These are phyloP conservation scores for Fraxinus albicans DNA, from an alignment of 305 asterid species.

Conservation along the genomic window DNA sequence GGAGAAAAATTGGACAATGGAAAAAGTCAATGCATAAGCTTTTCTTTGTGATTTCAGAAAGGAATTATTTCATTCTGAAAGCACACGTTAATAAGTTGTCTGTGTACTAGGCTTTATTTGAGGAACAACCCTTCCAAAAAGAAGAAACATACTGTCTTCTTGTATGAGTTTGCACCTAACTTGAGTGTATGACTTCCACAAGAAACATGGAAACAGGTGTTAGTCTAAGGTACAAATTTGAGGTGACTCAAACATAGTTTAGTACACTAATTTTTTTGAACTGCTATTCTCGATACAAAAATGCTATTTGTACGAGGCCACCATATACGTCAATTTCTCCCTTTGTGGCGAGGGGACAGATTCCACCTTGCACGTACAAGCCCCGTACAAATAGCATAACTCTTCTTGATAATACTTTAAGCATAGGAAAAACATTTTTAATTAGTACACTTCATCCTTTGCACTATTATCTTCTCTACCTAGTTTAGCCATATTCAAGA, in stretches of 20 bases:
- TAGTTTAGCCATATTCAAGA: background rate
- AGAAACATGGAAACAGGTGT: background rate
- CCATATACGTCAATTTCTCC: no score
- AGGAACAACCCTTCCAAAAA: background rate
- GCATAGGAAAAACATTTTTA: background rate
- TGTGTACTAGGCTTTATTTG: background rate
- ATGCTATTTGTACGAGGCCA: no score
- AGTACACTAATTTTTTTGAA: background rate
- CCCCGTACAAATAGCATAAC: background rate
- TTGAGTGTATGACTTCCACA: background rate
- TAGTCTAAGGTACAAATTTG: background rate
- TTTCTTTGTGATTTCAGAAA: background rate
- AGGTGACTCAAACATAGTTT: background rate
- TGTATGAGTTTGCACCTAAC: background rate
- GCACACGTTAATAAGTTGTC: background rate
- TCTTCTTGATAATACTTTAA: background rate
- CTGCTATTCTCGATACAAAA: background rate
- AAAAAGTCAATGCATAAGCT: slow-evolving; percentile 57
- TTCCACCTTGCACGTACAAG: no score
- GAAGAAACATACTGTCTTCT: background rate
- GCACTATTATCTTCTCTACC: background rate
- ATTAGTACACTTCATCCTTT: background rate
- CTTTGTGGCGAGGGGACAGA: no score
- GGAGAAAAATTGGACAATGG: slow-evolving; percentile 54
- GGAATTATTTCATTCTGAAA: background rate